Evolutionary conservation across 148 eudicot species (phyloP), one percentile per base, ranked within the genome.

Genomic region (Linanthus parryae): DNA sequence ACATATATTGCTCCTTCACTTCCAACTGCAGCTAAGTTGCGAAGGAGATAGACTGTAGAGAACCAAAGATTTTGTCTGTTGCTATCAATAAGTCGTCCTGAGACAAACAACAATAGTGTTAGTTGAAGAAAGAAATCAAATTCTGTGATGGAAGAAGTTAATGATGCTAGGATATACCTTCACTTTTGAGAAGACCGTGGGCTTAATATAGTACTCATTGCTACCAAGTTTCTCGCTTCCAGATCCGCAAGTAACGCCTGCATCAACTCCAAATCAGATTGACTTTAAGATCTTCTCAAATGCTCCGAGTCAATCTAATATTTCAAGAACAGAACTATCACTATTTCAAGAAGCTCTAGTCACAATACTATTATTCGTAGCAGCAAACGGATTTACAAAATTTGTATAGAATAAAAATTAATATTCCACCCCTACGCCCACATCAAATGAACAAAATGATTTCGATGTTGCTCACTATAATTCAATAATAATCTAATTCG

Each of bases 101-200:
- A 25, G 9, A 63, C 10, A 53, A 26, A 16, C 28, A 27, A 14
- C n/a, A 27, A 40, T 33, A 40, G 12, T 29, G 45, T 33, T 43
- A 33, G 53, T 8, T 43, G 6, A 18, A 4, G 21, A 29, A 27
- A 30, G 44, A n/a, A 4, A 35, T 36, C 13, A 19, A 30, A 19
- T 5, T 50, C 1, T 11, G 28, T 1, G 4, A 11, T 26, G 21
- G 49, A 46, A 56, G 24, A 41, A 7, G 1, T 14, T 13, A 2
- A 7, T 4, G 5, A 16, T 16, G 22, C 5, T 35, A 24, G 1
- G 44, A 11, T 9, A 24, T 66, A 91, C 97, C 89, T 68, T 62
- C 17, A 91, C 97, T 53, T 86, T 57, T n/a, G 97, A 86, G 81
- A 91, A 91, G 57, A 91, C 92, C 13, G 97, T 83, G 56, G 97